Evolutionary conservation across 2,329 filamentous ascomycete species (phyloP), one percentile per base, ranked within the genome.

Genomic region (Stagonosporopsis chrysanthemi): DNA sequence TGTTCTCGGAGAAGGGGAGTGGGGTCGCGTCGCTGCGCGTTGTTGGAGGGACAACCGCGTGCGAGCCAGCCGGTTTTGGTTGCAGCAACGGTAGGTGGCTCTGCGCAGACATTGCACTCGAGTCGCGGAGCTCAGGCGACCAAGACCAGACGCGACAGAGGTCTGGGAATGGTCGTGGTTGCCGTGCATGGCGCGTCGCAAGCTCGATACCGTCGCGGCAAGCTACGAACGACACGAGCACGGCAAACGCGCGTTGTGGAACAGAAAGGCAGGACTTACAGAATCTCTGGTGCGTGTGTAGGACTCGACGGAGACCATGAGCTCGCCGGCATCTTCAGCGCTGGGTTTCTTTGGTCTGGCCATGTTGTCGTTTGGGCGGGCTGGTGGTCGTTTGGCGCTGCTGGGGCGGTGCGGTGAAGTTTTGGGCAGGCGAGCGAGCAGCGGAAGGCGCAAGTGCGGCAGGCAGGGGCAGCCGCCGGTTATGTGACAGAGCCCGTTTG

Each of bases 201-300:
- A 15, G 29, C 40, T 46, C 35, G 9, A 12, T 22, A 41, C 28
- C 51, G 17, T 42, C 4, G 47, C 46, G 47, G n/a, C 24, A 15
- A 35, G 43, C 43, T 39, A 29, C 39, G 31, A 41, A 39, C 38
- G 48, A 56, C 48, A 40, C 54, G 22, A 48, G 43, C 48, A 43
- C 31, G 8, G 48, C 48, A 31, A 19, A 29, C 22, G 48, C 51
- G 52, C 46, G 46, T 28, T 44, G 52, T 47, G 53, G 45, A 48
- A 52, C 51, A 60, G 58, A 42, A 52, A 49, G 28, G 47, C 40
- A 50, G 15, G 45, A 81, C 90, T 84, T 88, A 96, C 92, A 75
- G 87, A 88, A 75, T 96, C 91, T 70, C 91, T 86, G 45, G 92
- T 91, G 72, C 88, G 84, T 59, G 91, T 84, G 75, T 94, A 94